Percentiles rank a stretch among this genome's conserved stretches.
Conservation (phyloP, 257 asterid genomes). For the Marsdenia floribunda region DNA sequence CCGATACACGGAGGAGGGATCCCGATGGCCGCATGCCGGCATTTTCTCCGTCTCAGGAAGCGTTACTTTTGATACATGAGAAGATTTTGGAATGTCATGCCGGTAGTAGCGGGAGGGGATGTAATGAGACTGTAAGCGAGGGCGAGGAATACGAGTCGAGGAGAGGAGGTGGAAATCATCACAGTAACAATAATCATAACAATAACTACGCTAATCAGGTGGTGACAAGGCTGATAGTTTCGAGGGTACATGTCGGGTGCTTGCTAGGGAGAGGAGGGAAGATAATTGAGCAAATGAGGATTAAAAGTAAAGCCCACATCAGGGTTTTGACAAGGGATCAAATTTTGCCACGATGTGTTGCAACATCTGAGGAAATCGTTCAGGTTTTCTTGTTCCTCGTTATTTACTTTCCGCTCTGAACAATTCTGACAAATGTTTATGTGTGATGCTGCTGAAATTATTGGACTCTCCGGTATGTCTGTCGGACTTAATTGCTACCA, state of each 20-base stretch:
- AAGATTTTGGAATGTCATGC: slow-evolving; percentile 62
- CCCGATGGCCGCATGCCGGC: slow-evolving; percentile 67
- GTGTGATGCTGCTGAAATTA: not conserved
- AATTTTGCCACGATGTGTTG: slow-evolving; percentile 66
- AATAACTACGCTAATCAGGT: slow-evolving; percentile 16
- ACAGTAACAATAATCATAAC: not conserved
- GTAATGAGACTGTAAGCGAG: slow-evolving; percentile 36
- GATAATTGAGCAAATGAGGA: slow-evolving; percentile 86
- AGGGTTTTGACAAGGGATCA: slow-evolving; percentile 76
- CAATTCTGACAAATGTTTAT: not conserved
- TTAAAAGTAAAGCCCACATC: slow-evolving; percentile 71
- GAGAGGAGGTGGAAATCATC: slow-evolving; percentile 7
- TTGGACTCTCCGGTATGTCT: not conserved
- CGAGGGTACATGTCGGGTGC: slow-evolving; percentile 70
- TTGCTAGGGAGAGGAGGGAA: slow-evolving; percentile 88
- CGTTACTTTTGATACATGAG: slow-evolving; percentile 65
- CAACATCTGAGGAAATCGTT: slow-evolving; percentile 86
- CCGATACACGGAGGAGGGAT: slow-evolving; percentile 59
- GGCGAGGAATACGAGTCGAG: slow-evolving; percentile 22
- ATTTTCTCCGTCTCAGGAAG: slow-evolving; percentile 85
- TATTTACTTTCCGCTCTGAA: not conserved
- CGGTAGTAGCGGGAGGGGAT: slow-evolving; percentile 29
- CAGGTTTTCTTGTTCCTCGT: slow-evolving; percentile 48
- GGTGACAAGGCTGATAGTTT: slow-evolving; percentile 80
- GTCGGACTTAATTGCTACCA: not conserved